Percentiles rank a stretch among this genome's conserved stretches.
phyloP scores from a whole-genome alignment of 1,139 yeast species.

The Debaryomyces nepalensis region DNA sequence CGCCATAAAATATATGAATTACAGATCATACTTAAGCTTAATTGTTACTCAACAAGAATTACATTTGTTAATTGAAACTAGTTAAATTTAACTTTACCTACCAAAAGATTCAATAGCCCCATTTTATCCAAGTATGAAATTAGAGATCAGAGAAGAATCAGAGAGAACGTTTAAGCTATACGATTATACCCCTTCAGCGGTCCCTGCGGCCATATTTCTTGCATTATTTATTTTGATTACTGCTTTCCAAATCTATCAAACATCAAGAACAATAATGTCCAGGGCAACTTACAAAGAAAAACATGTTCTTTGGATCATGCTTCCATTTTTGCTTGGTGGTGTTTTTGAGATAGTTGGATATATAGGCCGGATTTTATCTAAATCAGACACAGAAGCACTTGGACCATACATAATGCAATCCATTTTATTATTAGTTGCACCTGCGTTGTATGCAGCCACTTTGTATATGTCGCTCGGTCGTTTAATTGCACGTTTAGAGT shows the following conservation, averaged over 20 bases:
- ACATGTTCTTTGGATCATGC: constrained; percentile 9
- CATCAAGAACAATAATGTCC: background rate
- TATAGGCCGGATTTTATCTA: constrained; percentile 31
- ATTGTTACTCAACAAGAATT: background rate
- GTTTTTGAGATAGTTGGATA: constrained; percentile 38
- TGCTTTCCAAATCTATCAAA: background rate
- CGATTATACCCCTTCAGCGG: constrained; percentile 11
- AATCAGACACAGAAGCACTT: constrained; percentile 20
- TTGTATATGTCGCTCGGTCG: constrained; percentile 50
- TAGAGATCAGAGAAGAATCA: background rate
- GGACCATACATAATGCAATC: constrained; percentile 40
- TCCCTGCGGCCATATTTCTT: constrained; percentile 8
- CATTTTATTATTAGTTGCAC: constrained; percentile 41
- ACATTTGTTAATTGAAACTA: too few relatives aligned
- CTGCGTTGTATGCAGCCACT: constrained; percentile 48
- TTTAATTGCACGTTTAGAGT: constrained; percentile 30
- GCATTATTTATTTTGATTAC: constrained; percentile 8
- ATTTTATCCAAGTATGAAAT: too few relatives aligned
- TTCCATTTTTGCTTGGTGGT: constrained; percentile 32
- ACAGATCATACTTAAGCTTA: background rate
- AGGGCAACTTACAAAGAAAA: background rate
- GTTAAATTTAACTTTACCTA: too few relatives aligned
- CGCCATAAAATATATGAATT: background rate
- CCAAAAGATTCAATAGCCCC: too few relatives aligned
- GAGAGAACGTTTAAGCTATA: background rate